Conservation (phyloP, 768 basidiomycete genomes). For the Collybiopsis luxurians region DNA sequence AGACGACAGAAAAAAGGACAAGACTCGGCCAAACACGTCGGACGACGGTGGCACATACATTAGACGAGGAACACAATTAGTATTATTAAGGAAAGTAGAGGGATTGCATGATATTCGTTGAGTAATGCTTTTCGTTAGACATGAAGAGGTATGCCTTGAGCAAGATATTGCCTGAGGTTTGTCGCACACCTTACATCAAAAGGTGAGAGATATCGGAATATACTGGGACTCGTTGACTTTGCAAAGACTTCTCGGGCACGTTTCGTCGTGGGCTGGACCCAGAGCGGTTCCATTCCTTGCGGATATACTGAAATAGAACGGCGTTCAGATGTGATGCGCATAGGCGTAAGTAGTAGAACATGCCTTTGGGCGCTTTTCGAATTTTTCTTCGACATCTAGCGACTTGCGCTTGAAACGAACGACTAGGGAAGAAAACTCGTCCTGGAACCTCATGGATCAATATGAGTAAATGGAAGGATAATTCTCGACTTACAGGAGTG, state of each 20-base stretch:
- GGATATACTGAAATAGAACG: conserved; percentile 13
- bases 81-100: too few relatives aligned
- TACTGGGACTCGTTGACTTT: background rate
- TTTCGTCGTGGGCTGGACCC: background rate
- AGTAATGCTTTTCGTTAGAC: background rate
- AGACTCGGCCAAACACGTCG: background rate
- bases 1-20: too few relatives aligned
- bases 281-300: conserved; percentile 15
- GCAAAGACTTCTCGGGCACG: background rate
- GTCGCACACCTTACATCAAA: background rate
- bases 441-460: background rate
- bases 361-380: background rate
- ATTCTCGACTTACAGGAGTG: conserved; percentile 25
- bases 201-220: background rate
- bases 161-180: background rate
- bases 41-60: too few relatives aligned
- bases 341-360: background rate
- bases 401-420: conserved; percentile 38
- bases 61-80: too few relatives aligned
- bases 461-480: background rate
- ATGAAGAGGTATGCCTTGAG: background rate
- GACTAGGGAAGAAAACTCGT: conserved; percentile 18
- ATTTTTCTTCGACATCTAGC: conserved; percentile 18
- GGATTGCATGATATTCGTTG: background rate
- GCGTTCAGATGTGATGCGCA: too few relatives aligned